phyloP scores from a whole-genome alignment of 2,329 filamentous ascomycete species.

The Endothia cerciana region DNA sequence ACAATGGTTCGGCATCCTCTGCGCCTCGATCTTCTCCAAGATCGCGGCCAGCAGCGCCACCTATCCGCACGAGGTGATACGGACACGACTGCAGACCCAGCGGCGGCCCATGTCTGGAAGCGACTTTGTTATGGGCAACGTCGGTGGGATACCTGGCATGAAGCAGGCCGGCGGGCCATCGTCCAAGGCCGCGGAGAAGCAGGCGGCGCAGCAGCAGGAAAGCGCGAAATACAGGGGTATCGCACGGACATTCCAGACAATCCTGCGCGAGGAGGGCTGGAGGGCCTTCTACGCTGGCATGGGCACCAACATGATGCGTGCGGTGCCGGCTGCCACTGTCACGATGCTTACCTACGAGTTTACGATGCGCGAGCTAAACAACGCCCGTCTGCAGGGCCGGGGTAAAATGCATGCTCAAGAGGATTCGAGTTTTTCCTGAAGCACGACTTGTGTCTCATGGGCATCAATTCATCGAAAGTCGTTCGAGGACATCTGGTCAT shows the following conservation, averaged over 20 bases:
- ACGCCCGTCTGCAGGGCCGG: constrained; percentile 45
- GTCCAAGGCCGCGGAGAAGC: constrained; percentile 34
- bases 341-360: constrained; percentile 98
- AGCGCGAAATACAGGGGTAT: constrained; percentile 74
- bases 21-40: constrained; percentile 91
- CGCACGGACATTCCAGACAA: constrained; percentile 79
- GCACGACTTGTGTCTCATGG: background rate
- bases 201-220: constrained; percentile 35
- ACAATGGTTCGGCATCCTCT: constrained; percentile 83
- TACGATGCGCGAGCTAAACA: constrained; percentile 58
- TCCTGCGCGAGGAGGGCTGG: constrained; percentile 91
- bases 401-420: constrained; percentile 35
- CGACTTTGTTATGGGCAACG: constrained; percentile 52
- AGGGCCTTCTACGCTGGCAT: constrained; percentile 95
- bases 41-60: constrained; percentile 92
- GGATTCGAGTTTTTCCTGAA: constrained; percentile 23
- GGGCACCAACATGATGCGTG: constrained; percentile 96
- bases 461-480: background rate
- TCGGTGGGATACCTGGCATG: constrained; percentile 49
- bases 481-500: background rate
- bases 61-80: constrained; percentile 95
- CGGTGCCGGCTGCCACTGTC: constrained; percentile 92
- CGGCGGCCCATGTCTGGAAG: constrained; percentile 68
- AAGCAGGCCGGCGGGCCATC: constrained; percentile 38
- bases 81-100: constrained; percentile 92